phyloP scores from a whole-genome alignment of 352 stramenopile genomes.

The Pythium utonaiense region DNA sequence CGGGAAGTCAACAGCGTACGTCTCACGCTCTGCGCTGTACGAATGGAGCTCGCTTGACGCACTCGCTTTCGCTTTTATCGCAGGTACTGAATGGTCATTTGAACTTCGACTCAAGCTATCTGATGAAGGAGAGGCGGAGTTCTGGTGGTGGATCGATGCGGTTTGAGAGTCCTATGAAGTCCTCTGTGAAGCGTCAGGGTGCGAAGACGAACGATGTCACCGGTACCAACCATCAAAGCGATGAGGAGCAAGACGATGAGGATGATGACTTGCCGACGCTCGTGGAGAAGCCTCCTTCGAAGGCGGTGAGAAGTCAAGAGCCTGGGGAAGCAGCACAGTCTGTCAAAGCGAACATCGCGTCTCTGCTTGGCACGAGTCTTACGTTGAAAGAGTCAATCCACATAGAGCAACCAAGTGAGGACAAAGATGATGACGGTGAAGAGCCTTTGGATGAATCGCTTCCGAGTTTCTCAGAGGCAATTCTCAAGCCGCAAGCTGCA shows the following conservation, averaged over 20 bases:
- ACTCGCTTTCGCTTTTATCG: neutral
- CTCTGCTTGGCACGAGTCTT: neutral
- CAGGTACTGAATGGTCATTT: constrained; percentile 60
- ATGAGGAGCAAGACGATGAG: constrained; percentile 41
- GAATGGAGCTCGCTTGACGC: neutral
- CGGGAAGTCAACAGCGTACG: constrained; percentile 69
- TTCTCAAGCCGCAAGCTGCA: constrained; percentile 4
- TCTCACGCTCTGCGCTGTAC: neutral
- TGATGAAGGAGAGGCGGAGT: constrained; percentile 20
- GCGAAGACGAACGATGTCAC: neutral
- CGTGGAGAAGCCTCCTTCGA: constrained; percentile 39
- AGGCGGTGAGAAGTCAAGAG: neutral
- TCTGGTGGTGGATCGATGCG: constrained; percentile 1
- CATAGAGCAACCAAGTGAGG: neutral
- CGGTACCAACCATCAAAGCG: constrained; percentile 14
- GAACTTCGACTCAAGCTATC: constrained; percentile 50
- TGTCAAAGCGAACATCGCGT: neutral
- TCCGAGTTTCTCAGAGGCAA: constrained; percentile 30
- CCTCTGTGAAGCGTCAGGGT: neutral
- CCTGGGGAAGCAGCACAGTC: neutral
- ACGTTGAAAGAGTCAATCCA: neutral
- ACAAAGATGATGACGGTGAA: constrained; percentile 6
- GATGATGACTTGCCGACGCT: constrained; percentile 47
- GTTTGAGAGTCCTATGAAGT: constrained; percentile 3
- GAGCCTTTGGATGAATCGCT: constrained; percentile 29